These are phyloP conservation scores for Scutellaria minor DNA, from an alignment of 257 asterid genomes.

Conservation along the genomic window DNA sequence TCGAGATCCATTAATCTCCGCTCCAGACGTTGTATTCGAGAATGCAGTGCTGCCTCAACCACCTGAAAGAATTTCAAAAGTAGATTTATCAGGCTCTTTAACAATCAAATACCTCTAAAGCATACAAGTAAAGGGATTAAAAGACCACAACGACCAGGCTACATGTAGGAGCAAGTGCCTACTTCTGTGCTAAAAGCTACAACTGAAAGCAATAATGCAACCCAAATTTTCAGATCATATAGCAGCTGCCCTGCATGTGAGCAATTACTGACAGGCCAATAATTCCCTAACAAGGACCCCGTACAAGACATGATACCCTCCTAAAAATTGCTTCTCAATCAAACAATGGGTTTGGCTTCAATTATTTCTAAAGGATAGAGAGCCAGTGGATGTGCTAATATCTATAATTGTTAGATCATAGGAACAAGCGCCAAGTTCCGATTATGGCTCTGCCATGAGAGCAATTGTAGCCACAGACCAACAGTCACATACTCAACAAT, in stretches of 20 bases:
- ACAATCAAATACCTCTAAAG: slow-evolving; percentile 18
- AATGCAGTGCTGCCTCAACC: slow-evolving; percentile 97
- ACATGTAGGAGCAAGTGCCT: slow-evolving; percentile 14
- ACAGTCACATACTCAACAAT: no score
- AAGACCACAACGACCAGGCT: slow-evolving; percentile 9
- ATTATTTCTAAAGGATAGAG: neutral
- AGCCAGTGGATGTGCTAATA: neutral
- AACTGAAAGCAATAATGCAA: neutral
- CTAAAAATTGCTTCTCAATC: neutral
- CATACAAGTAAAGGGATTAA: slow-evolving; percentile 10
- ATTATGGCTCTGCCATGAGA: no score
- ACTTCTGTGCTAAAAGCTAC: slow-evolving; percentile 2
- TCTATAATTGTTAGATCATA: neutral
- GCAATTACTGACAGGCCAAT: slow-evolving; percentile 12
- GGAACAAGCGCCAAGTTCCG: no score
- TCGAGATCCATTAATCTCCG: slow-evolving; percentile 80
- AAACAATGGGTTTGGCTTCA: slow-evolving; percentile 2
- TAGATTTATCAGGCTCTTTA: slow-evolving; percentile 35
- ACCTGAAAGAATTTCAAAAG: slow-evolving; percentile 59
- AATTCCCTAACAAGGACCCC: slow-evolving; percentile 5
- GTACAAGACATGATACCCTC: neutral
- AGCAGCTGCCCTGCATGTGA: neutral
- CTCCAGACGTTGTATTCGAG: slow-evolving; percentile 89
- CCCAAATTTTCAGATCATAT: neutral
- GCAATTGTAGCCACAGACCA: no score